Evolutionary conservation across 2,329 filamentous ascomycete species (phyloP), one percentile per base, ranked within the genome.

Genomic region (Hymenoscyphus repandus): DNA sequence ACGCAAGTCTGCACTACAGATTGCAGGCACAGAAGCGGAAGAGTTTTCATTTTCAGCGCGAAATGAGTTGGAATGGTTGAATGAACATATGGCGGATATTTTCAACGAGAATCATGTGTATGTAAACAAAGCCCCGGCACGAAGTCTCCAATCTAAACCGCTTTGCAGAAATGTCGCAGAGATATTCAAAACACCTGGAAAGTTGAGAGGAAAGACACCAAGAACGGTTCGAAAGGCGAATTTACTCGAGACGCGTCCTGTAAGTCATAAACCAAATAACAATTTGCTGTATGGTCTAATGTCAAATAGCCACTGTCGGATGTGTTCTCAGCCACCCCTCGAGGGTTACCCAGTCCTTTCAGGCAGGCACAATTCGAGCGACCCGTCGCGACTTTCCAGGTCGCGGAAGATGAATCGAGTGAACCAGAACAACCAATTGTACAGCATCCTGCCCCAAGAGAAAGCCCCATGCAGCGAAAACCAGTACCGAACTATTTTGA

Each of bases 11-110:
- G 85, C 89, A 12, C 74, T 83, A 49, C 80, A 88, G 58, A 83
- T 96, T 56, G 79, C 87, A 13, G 78, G 86, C 42, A 80, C 90
- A 50, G 93, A 97, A 69, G 80, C 88, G 49, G 92, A 97, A 60
- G 95, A 99, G 71, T 95, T 97, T 65, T 82, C 88, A 39, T 97
- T 88, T 71, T 90, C 90, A 30, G 91, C 89, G 55, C 83, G 88
- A 52, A 95, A 97, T 70, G 93, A 99, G 69, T 75, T 97, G 64
- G 91, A 97, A 67, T 99, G 93, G 93, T 76, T 99, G 62, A 97
- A 99, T 65, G 93, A 97, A 72, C 93, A 99, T 69, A 96, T 99
- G 92, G 82, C 83, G 45, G 90, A 95, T 57, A 89, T 99, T 64
- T 95, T 97, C 68, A 86, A 84, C 63, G 83, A 86, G 62, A 87